Conservation (phyloP, 176 grass and related monocot genomes). For the Aegilops umbellulata region DNA sequence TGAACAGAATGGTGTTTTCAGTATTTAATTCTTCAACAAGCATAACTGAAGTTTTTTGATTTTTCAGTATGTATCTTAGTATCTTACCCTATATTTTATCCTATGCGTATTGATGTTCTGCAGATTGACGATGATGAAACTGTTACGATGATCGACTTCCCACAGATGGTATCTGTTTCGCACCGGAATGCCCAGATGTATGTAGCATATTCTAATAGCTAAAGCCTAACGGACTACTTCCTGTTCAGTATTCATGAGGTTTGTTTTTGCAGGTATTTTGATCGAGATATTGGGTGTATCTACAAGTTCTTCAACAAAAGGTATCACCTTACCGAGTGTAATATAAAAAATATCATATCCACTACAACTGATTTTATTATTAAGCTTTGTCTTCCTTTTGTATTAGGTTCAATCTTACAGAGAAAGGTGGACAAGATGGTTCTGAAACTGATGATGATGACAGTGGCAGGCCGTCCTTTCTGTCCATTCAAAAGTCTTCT, state of each 20-base stretch:
- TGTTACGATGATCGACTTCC: constrained; percentile 91
- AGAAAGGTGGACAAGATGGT: constrained; percentile 44
- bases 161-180: constrained; percentile 96
- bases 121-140: constrained; percentile 91
- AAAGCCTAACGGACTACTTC: not conserved
- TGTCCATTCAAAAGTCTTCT: constrained; percentile 52
- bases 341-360: not conserved
- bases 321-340: constrained; percentile 24
- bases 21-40: not conserved
- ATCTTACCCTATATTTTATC: not conserved
- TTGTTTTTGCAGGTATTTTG: constrained; percentile 75
- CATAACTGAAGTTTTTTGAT: not conserved
- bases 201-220: constrained; percentile 14
- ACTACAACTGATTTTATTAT: not conserved
- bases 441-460: constrained; percentile 52
- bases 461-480: constrained; percentile 63
- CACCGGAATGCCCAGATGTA: constrained; percentile 97
- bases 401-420: constrained; percentile 77
- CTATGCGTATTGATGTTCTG: constrained; percentile 12
- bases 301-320: constrained; percentile 97
- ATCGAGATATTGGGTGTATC: constrained; percentile 87
- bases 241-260: not conserved
- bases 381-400: constrained; percentile 19
- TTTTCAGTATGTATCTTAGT: not conserved
- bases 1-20: not conserved